A percentile compares a stretch with the other conserved stretches of the same genome.
Evolutionary conservation across 2,329 filamentous ascomycete genomes (phyloP).

Genomic region (Pestalotiopsis sp.): DNA sequence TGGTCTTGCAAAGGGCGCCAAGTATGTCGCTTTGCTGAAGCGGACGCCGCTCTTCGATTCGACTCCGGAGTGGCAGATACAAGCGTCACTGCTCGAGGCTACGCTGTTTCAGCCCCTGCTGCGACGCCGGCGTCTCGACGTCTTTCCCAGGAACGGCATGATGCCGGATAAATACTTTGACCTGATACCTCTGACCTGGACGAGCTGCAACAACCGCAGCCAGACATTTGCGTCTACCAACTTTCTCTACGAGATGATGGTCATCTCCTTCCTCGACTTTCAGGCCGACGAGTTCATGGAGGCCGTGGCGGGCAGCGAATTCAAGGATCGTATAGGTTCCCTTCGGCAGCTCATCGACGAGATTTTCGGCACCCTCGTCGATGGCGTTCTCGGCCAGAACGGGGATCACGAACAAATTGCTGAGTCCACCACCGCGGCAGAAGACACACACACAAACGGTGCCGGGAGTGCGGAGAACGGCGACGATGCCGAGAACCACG

Average conservation of each 20-base stretch:
- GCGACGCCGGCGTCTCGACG: slow-evolving; percentile 14
- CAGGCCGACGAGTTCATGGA: slow-evolving; percentile 26
- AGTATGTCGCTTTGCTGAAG: no score
- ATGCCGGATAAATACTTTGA: slow-evolving; percentile 26
- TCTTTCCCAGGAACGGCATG: slow-evolving; percentile 23
- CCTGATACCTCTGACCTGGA: slow-evolving; percentile 22
- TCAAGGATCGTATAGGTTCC: neutral
- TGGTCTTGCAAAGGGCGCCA: no score
- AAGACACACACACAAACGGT: no score
- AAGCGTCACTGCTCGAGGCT: no score
- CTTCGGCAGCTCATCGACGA: neutral
- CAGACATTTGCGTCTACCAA: slow-evolving; percentile 21
- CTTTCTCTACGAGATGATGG: slow-evolving; percentile 23
- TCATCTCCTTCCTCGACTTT: slow-evolving; percentile 23
- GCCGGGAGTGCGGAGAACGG: neutral
- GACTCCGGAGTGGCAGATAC: no score
- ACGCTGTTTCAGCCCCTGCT: no score
- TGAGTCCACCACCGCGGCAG: no score
- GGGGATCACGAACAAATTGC: no score
- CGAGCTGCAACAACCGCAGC: slow-evolving; percentile 19
- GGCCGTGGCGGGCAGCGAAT: slow-evolving; percentile 17
- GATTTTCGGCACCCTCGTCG: neutral
- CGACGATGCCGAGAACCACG: slow-evolving; percentile 2
- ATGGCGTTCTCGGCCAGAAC: no score
- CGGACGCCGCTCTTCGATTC: no score